Percentiles rank a stretch among this genome's conserved stretches.
Conservation (phyloP, 139 green algal genomes). For the Picochlorum sp. region DNA sequence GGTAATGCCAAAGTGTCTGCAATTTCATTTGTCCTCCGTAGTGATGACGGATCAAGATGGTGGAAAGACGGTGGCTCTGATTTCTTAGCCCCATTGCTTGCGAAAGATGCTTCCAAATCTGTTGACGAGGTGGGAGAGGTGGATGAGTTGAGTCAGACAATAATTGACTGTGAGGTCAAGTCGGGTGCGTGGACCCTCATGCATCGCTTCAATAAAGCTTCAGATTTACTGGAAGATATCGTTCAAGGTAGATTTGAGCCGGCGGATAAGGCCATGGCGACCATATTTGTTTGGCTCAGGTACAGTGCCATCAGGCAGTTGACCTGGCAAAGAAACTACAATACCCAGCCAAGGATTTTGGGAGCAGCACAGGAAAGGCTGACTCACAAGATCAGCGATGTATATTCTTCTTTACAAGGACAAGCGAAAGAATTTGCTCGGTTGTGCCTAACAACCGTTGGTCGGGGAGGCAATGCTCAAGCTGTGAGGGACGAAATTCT, state of each 20-base stretch:
- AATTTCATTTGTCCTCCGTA: conserved; percentile 66
- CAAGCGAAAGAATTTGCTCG: conserved; percentile 84
- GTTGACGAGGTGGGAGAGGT: conserved; percentile 13
- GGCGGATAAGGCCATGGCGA: conserved; percentile 45
- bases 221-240: conserved; percentile 68
- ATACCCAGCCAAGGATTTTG: conserved; percentile 93
- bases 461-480: conserved; percentile 90
- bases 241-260: conserved; percentile 32
- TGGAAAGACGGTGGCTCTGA: conserved; percentile 75
- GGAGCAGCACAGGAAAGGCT: conserved; percentile 83
- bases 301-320: conserved; percentile 88
- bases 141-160: conserved; percentile 52
- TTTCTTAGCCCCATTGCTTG: conserved; percentile 65
- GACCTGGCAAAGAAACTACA: conserved; percentile 99
- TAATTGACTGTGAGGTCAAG: conserved; percentile 74
- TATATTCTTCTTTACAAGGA: conserved; percentile 32
- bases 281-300: conserved; percentile 90
- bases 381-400: conserved; percentile 65
- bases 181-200: conserved; percentile 81
- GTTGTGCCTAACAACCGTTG: conserved; percentile 77
- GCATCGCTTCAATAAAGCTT: conserved; percentile 90
- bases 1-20: conserved; percentile 30
- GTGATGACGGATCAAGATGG: conserved; percentile 63
- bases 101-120: conserved; percentile 12
- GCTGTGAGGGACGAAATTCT: conserved; percentile 97